Base-by-base conservation (phyloP, 2,329 filamentous ascomycete genomes). In the Aureobasidium namibiae region DNA sequence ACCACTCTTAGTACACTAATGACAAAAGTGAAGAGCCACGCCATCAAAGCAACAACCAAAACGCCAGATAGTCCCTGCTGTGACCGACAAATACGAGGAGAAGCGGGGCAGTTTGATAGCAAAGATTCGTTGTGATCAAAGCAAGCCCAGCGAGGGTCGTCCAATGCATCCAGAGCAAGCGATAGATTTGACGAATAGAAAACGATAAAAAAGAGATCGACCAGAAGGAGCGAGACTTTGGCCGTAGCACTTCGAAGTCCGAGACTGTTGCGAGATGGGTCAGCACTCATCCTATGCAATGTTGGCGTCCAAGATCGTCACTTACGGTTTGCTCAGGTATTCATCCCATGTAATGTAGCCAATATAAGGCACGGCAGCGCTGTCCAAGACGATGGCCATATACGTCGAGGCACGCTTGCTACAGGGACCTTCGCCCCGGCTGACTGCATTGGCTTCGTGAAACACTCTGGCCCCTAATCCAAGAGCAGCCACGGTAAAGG, bases 291-390 rank as follows among this genome's bases (percentile, higher is more conserved):
- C 29, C 5, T 6, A 8, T 16, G 24, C 24, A 24, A 26, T 16
- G 9, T n/a, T 34, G 21, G 29, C 36, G 9, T 26, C 2, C 14
- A 26, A 18, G 16, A 8, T 1, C 13, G 9, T 16, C 10, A 67
- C 69, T 23, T 61, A 71, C 23, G 95, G 94, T 70, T 95, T 95
- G 31, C 90, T 90, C 5, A 90, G 94, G 74, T 96, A 97, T 75
- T 99, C 94, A 70, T 99, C 94, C 76, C 87, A 95, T 24, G 92
- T 95, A 76, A 97, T 94, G 75, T 96, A 97, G 50, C 89, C 76
- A 59, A 95, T 87, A 74, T 97, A 99, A 2, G 92, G 84, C 61
- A 97, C 81, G 3, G 94, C 92, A 14, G 97, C 81, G 7, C 87
- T 85, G 73, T 97, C 92, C 39, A 99, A 89, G 36, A 90, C 83